Percentiles rank a stretch among this genome's conserved stretches.
Evolutionary conservation across 2,329 filamentous ascomycete species (phyloP).

Genomic region (Claviceps cyperi): DNA sequence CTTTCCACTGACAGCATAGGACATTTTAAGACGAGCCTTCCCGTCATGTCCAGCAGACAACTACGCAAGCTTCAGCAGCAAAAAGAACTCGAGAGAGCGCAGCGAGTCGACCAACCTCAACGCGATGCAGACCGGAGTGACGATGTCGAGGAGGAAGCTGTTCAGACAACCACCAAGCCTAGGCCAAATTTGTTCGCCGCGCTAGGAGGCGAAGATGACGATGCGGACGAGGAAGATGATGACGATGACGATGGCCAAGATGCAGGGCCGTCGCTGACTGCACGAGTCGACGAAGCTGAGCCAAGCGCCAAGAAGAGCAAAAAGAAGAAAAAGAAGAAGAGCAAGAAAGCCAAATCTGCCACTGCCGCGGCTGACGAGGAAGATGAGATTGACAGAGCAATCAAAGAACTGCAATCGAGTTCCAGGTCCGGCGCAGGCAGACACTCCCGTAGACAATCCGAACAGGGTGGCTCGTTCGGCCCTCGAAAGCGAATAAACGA

Average conservation of each 20-base stretch:
- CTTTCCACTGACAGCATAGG: no score
- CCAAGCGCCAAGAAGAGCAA: conserved; percentile 17
- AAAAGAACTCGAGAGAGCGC: conserved; percentile 25
- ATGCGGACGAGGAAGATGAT: conserved; percentile 17
- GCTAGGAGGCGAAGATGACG: conserved; percentile 29
- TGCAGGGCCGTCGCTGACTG: conserved; percentile 14
- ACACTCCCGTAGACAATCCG: conserved; percentile 3
- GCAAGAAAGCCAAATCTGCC: conserved; percentile 15
- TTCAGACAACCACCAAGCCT: conserved; percentile 19
- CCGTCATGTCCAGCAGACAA: conserved; percentile 35
- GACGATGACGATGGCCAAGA: conserved; percentile 15
- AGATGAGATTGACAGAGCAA: conserved; percentile 42
- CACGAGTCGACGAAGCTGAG: conserved; percentile 12
- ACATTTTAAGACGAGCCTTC: neutral
- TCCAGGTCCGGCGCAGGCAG: neutral
- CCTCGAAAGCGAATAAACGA: conserved; percentile 17
- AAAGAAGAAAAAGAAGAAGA: conserved; percentile 25
- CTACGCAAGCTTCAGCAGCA: conserved; percentile 37
- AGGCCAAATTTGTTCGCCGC: conserved; percentile 38
- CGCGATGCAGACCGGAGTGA: conserved; percentile 16
- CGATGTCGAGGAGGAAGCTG: conserved; percentile 16
- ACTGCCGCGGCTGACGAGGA: conserved; percentile 17
- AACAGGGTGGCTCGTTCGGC: conserved; percentile 5
- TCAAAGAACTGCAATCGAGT: conserved; percentile 27
- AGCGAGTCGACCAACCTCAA: conserved; percentile 4